Base-by-base conservation (phyloP, 1,284 basidiomycete species). In the Stygiomarasmius scandens region DNA sequence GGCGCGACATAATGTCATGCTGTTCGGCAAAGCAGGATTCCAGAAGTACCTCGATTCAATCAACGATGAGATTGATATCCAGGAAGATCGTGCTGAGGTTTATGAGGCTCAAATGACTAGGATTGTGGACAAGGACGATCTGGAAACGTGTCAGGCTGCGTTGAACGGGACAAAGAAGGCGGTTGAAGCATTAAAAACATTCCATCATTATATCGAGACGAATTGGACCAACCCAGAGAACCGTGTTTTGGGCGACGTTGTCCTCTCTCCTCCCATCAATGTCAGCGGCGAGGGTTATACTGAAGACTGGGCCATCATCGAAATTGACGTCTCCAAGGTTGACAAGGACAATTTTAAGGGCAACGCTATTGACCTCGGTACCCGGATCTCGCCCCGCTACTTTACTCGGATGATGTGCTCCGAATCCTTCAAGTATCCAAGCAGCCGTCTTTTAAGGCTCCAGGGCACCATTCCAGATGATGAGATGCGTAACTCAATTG, bases 241-340 rank as follows among this genome's bases (percentile, higher is more conserved):
- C 22, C 69, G 70, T 22, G 54, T 72, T 34, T 43, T 75, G 48
- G 70, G 71, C 52, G 62, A 69, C 52, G 58, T 73, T 62, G 19
- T 63, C 57, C 53, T 36, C 51, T 62, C 69, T 48, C 69, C 71
- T 23, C 61, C 71, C 29, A 64, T 74, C 58, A 34, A 44, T 41
- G 16, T 66, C 58, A 54, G 56, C 25, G 52, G 36, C 34, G 58
- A 68, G 1, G 47, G 60, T 1, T 71, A 51, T 49, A 69, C 67
- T 5, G 62, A 69, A 16, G 71, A 75, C 49, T 71, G 58, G 56
- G 73, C 65, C 1, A 49, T 74, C 9, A 59, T 76, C 59, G 60
- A 72, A 63, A 47, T 74, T 20, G 44, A 69, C 60, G 9, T 50
- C 45, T 38, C 62, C 56, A 72, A 64, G 58, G 58, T 76, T 60